Base-by-base conservation (phyloP, 306 rosid species). In the Benincasa hispida region DNA sequence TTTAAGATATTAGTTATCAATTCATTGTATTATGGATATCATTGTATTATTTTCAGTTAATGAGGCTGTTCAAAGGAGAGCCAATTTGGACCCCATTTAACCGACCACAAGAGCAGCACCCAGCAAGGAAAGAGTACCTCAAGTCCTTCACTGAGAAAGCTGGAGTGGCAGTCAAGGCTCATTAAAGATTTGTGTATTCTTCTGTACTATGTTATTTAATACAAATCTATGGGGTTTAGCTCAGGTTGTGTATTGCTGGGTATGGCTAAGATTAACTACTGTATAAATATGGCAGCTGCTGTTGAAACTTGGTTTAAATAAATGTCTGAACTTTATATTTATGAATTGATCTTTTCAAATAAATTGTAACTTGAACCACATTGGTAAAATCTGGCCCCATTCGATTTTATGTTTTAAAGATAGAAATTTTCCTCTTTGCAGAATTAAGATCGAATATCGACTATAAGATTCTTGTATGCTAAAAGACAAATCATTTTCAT, bases 21-120 rank as follows among this genome's bases (percentile, higher is more conserved):
- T 67, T 21, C 54, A 67, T 39, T 11, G 32, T 0, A 63, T 63
- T 34, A 18, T 63, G 47, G 19, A 32, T n/a, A 11, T 39, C 5
- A 12, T 68, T 68, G 72, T 67, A 70, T 72, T 22, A 75, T 28
- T 27, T 69, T 83, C 87, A 91, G 97, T 81, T 93, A 78, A 91
- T 93, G 97, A 88, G 97, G 82, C 67, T 91, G 86, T 93, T 93
- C 78, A 47, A 60, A 65, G 98, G 98, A 9, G 94, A 91, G 81
- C 97, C 97, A 17, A 90, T 94, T 42, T 94, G 98, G 98, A 91
- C 91, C 47, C 84, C 95, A 9, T 87, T 86, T 68, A 91, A 94
- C 77, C 79, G 98, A 75, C 96, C 98, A 37, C 98, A 94, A 75
- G 98, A 91, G 78, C 86, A 88, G 5, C 86, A 91, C 80, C 97